Evolutionary conservation across 345 rosid species (phyloP), one percentile per base, ranked within the genome.

Genomic region (Erucastrum elatum): DNA sequence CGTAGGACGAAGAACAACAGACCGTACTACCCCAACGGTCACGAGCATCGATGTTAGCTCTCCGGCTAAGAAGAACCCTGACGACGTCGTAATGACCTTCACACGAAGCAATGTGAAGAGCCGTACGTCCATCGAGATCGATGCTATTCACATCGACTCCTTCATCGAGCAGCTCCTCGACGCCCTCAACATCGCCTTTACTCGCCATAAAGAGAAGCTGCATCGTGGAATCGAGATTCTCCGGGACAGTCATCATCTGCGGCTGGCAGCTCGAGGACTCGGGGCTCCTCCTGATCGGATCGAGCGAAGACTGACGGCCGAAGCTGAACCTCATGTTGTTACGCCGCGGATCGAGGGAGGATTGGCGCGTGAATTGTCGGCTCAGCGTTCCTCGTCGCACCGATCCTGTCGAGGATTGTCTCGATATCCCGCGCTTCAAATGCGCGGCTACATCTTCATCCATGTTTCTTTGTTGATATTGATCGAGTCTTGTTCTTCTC

Each of bases 1-100:
- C 9, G 5, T 46, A 27, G 5, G 63, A 70, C 49, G 64, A 70
- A 56, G 71, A n/a, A n/a, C 0, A 71, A 72, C 82, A 27, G 21
- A 94, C 98, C 95, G 98, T 92, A 70, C 98, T 94, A 6, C 98
- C 98, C 98, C 98, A 94, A n/a, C 98, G 98, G 81, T 92, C 98
- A 58, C 97, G 98, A 75, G 98, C 93, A 72, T 95, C 97, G 6
- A 93, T 90, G 34, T 95, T 95, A 46, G 96, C 98, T 78, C 70
- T 90, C 68, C 88, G 80, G 70, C 84, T 76, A 51, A 95, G 85
- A 72, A 95, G 85, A 39, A 88, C 77, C 84, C 72, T 86, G 34
- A 87, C 99, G 11, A 95, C 96, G 35, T 86, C 92, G 15, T 76
- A 84, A 33, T 95, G 97, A 17, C 98, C 98, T 80, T 95, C 98